Conservation (phyloP, 1,284 basidiomycete genomes). For the Naganishia albida region DNA sequence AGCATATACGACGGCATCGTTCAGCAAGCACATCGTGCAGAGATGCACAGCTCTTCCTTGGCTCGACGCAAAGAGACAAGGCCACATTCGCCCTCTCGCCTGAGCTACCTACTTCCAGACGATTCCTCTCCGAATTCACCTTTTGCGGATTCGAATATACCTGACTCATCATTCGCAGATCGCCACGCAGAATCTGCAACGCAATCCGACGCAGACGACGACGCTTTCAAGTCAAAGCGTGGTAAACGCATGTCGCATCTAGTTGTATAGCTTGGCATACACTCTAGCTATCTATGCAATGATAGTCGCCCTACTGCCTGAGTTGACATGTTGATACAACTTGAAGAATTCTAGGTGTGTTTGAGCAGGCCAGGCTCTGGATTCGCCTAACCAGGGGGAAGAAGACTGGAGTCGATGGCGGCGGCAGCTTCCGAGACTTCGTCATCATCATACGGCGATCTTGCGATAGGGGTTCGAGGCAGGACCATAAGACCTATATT, state of each 20-base stretch:
- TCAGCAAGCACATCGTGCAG: slow-evolving; percentile 2
- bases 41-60: neutral
- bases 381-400: slow-evolving; percentile 75
- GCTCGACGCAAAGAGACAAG: neutral
- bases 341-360: slow-evolving; percentile 8
- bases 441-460: slow-evolving; percentile 65
- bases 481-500: slow-evolving; percentile 85
- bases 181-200: neutral
- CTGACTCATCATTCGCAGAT: slow-evolving; percentile 18
- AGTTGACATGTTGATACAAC: slow-evolving; percentile 20
- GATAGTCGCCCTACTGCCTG: neutral
- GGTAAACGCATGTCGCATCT: slow-evolving; percentile 24
- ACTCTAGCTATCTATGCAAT: neutral
- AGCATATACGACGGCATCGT: slow-evolving; percentile 12
- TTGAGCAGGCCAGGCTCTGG: too few species aligned
- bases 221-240: neutral
- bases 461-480: slow-evolving; percentile 83
- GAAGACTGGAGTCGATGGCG: slow-evolving; percentile 76
- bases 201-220: neutral
- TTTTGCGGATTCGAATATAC: slow-evolving; percentile 1
- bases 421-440: slow-evolving; percentile 58
- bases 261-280: neutral
- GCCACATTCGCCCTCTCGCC: slow-evolving; percentile 5
- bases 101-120: slow-evolving; percentile 13
- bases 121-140: slow-evolving; percentile 12